phyloP scores from a whole-genome alignment of 2,329 filamentous ascomycete genomes.

The Juglanconis juglandina region DNA sequence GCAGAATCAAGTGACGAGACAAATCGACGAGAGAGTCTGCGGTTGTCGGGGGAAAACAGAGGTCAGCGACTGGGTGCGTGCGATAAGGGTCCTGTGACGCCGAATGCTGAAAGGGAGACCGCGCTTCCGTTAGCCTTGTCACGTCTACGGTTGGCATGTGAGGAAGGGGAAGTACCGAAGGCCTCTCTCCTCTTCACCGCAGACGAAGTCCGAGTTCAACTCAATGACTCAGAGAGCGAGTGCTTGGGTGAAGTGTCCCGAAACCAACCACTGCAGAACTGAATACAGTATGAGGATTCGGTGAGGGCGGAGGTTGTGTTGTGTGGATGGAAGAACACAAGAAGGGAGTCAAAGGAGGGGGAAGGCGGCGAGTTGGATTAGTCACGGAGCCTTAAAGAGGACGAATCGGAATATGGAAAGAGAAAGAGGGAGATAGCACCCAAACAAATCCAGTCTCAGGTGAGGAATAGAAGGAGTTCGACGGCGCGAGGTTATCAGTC shows the following conservation, averaged over 20 bases:
- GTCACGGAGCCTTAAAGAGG: background rate
- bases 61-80: constrained; percentile 4
- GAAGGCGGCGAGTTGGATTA: constrained; percentile 7
- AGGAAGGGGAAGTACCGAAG: background rate
- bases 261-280: background rate
- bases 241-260: constrained; percentile 8
- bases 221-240: constrained; percentile 28
- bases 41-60: background rate
- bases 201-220: constrained; percentile 26
- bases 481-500: background rate
- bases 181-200: constrained; percentile 20
- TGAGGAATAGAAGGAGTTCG: too few species aligned
- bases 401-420: background rate
- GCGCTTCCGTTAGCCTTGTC: background rate
- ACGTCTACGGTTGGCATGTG: background rate
- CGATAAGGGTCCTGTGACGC: background rate
- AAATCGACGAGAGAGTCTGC: background rate
- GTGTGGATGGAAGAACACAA: background rate
- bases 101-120: background rate
- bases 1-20: background rate
- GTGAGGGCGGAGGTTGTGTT: constrained; percentile 3
- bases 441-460: background rate
- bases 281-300: background rate
- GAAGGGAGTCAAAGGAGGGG: constrained; percentile 19
- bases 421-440: background rate